Percentiles rank a stretch among this genome's conserved stretches.
Evolutionary conservation across 345 rosid genomes (phyloP).

Genomic region (Trapa incisa): DNA sequence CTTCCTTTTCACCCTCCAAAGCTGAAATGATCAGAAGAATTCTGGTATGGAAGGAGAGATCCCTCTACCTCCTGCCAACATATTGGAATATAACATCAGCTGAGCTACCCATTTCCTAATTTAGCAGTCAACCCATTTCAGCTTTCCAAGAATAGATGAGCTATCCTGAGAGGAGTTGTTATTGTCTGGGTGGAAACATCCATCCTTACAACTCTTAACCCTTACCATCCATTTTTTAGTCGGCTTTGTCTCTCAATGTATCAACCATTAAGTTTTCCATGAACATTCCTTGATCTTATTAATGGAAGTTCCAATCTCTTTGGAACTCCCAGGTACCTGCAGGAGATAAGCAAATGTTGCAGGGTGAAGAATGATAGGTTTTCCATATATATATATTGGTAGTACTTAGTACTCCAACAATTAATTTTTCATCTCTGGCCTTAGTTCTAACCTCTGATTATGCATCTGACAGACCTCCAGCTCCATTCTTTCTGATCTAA

Average conservation of each 20-base stretch:
- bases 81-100: neutral
- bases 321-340: conserved; percentile 63
- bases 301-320: conserved; percentile 26
- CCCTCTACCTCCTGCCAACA: neutral
- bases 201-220: neutral
- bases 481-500: conserved; percentile 86
- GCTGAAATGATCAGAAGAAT: neutral
- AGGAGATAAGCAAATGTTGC: conserved; percentile 6
- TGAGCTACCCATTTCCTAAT: neutral
- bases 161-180: neutral
- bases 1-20: neutral
- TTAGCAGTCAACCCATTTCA: neutral
- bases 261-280: too few species aligned
- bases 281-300: too few species aligned
- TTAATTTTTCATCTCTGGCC: neutral
- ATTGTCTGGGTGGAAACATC: neutral
- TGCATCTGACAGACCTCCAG: conserved; percentile 35
- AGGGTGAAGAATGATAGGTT: neutral
- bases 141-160: neutral
- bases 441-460: conserved; percentile 28
- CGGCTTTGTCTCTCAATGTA: too few species aligned
- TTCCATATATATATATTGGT: neutral
- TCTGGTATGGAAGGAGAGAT: neutral
- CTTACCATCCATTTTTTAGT: neutral
- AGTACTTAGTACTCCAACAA: neutral